A percentile compares a stretch with the other conserved stretches of the same genome.
Evolutionary conservation across 441 rosid species (phyloP).

Genomic region (Hura crepitans): DNA sequence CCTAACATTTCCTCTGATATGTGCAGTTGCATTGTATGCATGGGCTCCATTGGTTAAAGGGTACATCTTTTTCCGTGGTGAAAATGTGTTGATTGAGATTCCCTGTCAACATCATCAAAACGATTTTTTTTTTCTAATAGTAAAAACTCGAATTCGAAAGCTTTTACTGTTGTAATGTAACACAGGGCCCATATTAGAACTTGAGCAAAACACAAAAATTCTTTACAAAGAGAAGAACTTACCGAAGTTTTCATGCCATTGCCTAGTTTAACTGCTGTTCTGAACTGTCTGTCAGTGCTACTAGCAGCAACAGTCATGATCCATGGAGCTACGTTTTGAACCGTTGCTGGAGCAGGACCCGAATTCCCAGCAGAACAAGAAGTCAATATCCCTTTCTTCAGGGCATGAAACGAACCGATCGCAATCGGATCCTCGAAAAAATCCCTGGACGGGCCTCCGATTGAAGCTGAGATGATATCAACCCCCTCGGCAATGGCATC

Average conservation of each 20-base stretch:
- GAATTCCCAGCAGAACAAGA: constrained; percentile 53
- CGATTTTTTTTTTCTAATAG: too few relatives aligned
- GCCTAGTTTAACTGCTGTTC: constrained; percentile 32
- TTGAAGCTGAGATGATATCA: constrained; percentile 57
- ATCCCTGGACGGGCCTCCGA: constrained; percentile 38
- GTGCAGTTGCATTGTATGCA: constrained; percentile 38
- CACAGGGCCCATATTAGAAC: too few relatives aligned
- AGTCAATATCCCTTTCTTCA: constrained; percentile 41
- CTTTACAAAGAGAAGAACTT: neutral
- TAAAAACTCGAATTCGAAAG: too few relatives aligned
- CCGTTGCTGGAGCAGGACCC: constrained; percentile 38
- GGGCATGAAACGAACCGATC: constrained; percentile 60
- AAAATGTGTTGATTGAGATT: constrained; percentile 52
- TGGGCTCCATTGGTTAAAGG: constrained; percentile 61
- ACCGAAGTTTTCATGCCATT: constrained; percentile 37
- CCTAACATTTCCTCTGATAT: constrained; percentile 46
- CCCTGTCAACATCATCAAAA: constrained; percentile 37
- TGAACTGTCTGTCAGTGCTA: constrained; percentile 46
- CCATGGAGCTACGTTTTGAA: constrained; percentile 53
- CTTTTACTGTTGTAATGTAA: too few relatives aligned
- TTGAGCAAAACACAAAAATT: too few relatives aligned
- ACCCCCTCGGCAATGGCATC: constrained; percentile 68
- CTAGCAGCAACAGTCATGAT: constrained; percentile 46
- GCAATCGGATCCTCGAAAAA: constrained; percentile 43
- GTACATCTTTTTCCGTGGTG: constrained; percentile 45